Base-by-base conservation (phyloP, 768 basidiomycete genomes). In the Pholiota microspora region DNA sequence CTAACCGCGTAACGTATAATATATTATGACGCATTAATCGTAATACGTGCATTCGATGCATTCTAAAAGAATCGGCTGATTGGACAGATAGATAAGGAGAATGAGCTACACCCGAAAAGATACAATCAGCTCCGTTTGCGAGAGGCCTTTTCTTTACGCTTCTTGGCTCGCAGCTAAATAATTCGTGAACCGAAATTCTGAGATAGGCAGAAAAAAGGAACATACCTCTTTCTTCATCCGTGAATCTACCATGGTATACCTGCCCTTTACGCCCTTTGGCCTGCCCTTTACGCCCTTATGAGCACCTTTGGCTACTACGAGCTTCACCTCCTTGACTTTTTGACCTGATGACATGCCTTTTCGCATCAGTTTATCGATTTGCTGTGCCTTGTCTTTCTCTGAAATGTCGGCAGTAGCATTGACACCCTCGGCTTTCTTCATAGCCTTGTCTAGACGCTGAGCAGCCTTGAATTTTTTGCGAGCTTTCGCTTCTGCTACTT, bases 401-500 rank as follows among this genome's bases (percentile, higher is more conserved):
- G 89, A 87, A 72, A 98, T 83, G 64, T 98, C 96, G 7, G 84
- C 74, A 3, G 89, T 94, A 36, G 88, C 79, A 62, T 89, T 91
- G 56, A 98, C 85, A 45, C 92, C 94, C 64, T 98, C 94, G 2
- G 95, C 97, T 72, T 94, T 98, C 76, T 92, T 96, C 81, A 92
- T 83, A 8, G 93, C 91, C 70, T 93, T 96, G 63, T 95, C 92
- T 10, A 98, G 73, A 45, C 86, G 80, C 60, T 90, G 89, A 10
- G 82, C 79, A 9, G 94, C 92, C 71, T 87, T 92, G 67, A 92
- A 74, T 74, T 98, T 98, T 74, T 99, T 99, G 58, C 97, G 83
- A 25, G 93, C 94, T 71, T 98, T 98, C 12, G 97, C 97, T 72
- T 98, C 97, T 7, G 96, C 97, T 6, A 98, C 83, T 77, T 99